Evolutionary conservation across 108 stramenopile species (phyloP), one percentile per base, ranked within the genome.

Genomic region (Seminavis robusta): DNA sequence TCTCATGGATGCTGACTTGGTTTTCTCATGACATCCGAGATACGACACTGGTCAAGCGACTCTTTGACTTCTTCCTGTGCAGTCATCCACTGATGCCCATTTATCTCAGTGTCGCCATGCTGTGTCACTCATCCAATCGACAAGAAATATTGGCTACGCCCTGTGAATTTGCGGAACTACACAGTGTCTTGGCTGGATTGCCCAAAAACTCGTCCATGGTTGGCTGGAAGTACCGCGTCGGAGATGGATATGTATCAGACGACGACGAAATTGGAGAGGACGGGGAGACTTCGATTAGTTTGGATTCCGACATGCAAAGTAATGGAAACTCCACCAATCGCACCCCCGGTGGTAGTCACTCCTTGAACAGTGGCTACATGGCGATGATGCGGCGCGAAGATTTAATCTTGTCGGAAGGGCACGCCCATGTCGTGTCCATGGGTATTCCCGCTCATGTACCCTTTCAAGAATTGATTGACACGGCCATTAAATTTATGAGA

Each of bases 1-100:
- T 94, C 15, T 63, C 73, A 33, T 96, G 95, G 95, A 69, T 96
- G 20, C 60, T 96, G 11, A 96, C 95, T 0, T 96, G 95, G 95
- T 94, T 94, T 57, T 45, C 83, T 33, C 95, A 96, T 72, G 95
- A 96, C 59, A 71, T 96, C 6, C 65, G 88, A 28, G 94, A 95
- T 46, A 86, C 90, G 5, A 52, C 48, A 5, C 36, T 89, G 4
- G 92, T 90, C 49, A 89, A 93, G 49, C 69, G 94, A 34, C 46
- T 95, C 41, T 95, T 88, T 66, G 94, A 95, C 65, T 88, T 84
- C 48, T 92, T 95, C 59, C 60, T 95, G 21, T 69, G 69, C 28
- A 73, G 73, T 40, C 94, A 95, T 66, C 86, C 94, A 1, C 51
- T 88, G 7, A 67, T 95, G 67, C 59, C 80, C 0, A 29, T 94